These are phyloP conservation scores for Sistotremastrum suecicum DNA, from an alignment of 768 basidiomycete species.

Conservation along the genomic window DNA sequence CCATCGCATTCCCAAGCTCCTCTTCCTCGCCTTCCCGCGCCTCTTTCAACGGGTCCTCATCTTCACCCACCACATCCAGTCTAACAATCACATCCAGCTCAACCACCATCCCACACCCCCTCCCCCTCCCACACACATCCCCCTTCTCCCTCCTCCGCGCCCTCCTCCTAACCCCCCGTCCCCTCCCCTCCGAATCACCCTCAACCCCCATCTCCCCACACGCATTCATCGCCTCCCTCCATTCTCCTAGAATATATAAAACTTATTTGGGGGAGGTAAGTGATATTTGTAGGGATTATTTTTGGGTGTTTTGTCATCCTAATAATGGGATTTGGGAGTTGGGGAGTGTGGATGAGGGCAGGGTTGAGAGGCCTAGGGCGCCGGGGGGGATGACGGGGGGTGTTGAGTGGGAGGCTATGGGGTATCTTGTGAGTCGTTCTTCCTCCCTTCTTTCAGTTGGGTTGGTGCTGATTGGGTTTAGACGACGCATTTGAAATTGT, in stretches of 20 bases:
- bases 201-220: constrained; percentile 54
- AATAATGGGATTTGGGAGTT: constrained; percentile 87
- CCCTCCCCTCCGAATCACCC: constrained; percentile 48
- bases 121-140: constrained; percentile 61
- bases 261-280: constrained; percentile 71
- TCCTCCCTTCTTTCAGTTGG: background rate
- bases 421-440: constrained; percentile 70
- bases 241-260: constrained; percentile 62
- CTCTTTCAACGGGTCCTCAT: constrained; percentile 11
- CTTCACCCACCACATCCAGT: constrained; percentile 38
- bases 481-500: constrained; percentile 78
- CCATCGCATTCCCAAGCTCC: constrained; percentile 13
- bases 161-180: constrained; percentile 59
- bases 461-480: constrained; percentile 18
- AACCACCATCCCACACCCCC: constrained; percentile 28
- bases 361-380: constrained; percentile 81
- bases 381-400: constrained; percentile 98
- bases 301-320: constrained; percentile 95
- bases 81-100: constrained; percentile 27
- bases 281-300: constrained; percentile 87
- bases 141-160: constrained; percentile 63
- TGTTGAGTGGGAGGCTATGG: constrained; percentile 96
- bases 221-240: constrained; percentile 64
- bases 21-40: background rate
- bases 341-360: constrained; percentile 65